phyloP scores from a whole-genome alignment of 2,329 filamentous ascomycete species.

The Calonectria montana region DNA sequence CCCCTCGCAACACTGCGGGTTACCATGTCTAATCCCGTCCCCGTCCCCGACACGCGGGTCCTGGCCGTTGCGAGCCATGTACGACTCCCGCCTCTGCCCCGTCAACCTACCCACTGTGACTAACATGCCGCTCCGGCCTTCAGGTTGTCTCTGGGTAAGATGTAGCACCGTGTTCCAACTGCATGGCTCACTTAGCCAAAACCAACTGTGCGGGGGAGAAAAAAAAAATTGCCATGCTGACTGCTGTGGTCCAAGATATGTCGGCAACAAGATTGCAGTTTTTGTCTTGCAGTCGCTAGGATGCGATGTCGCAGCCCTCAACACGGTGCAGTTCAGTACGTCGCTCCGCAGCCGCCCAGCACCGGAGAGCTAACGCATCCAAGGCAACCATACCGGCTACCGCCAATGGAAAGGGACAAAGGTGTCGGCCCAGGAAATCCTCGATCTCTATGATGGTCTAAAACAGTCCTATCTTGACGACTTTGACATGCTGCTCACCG shows the following conservation, averaged over 20 bases:
- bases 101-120: background rate
- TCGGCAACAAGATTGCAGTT: conserved; percentile 97
- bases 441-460: conserved; percentile 85
- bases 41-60: conserved; percentile 72
- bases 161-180: background rate
- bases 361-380: conserved; percentile 21
- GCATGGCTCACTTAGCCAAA: background rate
- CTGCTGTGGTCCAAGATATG: conserved; percentile 72
- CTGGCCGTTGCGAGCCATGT: conserved; percentile 96
- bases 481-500: conserved; percentile 95
- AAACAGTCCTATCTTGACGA: conserved; percentile 85
- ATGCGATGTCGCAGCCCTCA: conserved; percentile 92
- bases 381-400: conserved; percentile 97
- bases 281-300: conserved; percentile 94
- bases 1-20: background rate
- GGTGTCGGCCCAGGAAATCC: conserved; percentile 84
- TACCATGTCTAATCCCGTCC: conserved; percentile 38
- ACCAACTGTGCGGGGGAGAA: too few relatives aligned
- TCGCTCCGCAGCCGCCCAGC: conserved; percentile 24
- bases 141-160: conserved; percentile 45
- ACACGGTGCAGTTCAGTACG: conserved; percentile 98
- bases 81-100: conserved; percentile 52
- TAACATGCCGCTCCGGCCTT: conserved; percentile 20
- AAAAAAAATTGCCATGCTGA: background rate
- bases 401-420: conserved; percentile 87